Evolutionary conservation across 768 basidiomycete species (phyloP), one percentile per base, ranked within the genome.

Genomic region (Pulveroboletus ravenelii): DNA sequence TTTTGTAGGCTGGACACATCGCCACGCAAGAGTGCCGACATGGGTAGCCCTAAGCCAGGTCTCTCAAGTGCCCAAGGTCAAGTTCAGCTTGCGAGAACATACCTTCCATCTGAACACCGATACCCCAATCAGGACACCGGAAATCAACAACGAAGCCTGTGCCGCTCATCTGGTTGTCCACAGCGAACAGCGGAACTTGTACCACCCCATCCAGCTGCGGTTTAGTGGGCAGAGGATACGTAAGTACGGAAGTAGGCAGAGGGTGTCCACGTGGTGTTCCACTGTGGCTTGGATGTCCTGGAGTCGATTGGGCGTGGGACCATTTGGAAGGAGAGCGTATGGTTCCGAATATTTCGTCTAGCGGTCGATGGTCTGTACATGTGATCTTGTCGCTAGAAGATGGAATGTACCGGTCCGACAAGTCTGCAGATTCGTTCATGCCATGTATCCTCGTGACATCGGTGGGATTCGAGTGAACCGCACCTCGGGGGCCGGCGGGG

Each of bases 351-450:
- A 64, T 64, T 10, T 61, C 58, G 20, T 64, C 63, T 12, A 64
- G 55, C n/a, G 61, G 63, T 9, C 59, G 54, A 51, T 64, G 63
- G 32, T 64, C 56, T 32, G 58, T 44, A 36, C 61, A 63, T 31
- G 63, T 64, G 36, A 64, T 56, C 48, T 48, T 64, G 61, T 64
- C 63, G 45, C 51, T 61, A 13, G 63, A 64, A 25, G 63, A 64
- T 10, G 63, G 63, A 36, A 63, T 43, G 31, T 65, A 64, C 45
- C 56, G 63, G 20, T 64, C 63, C 18, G 53, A 46, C 12, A 48
- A 18, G 43, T 53, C 41, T 13, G 34, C 30, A 31, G 43, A 47
- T 8, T 32, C 37, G 40, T 32, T 30, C 23, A 39, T n/a, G 37
- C 31, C 36, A 47, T 27, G 32, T 8, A 23, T 7, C 17, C 31